These are phyloP conservation scores for Pisolithus tinctorius DNA, from an alignment of 768 basidiomycete genomes.

Conservation along the genomic window DNA sequence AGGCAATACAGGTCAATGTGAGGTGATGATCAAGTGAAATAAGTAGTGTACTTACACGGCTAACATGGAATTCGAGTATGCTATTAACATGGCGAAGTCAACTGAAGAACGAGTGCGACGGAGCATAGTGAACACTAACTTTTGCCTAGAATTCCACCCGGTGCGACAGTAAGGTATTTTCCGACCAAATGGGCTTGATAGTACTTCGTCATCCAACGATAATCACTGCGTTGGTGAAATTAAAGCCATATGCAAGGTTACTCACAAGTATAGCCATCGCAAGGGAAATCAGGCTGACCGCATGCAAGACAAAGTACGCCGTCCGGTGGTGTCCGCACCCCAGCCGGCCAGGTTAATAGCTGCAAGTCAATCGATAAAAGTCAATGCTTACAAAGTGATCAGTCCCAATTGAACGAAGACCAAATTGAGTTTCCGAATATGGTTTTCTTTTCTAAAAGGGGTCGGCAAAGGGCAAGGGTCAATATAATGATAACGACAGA, in stretches of 20 bases:
- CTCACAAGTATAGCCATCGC: conserved; percentile 10
- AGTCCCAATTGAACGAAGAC: conserved; percentile 16
- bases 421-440: conserved; percentile 8
- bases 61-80: conserved; percentile 20
- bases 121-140: not conserved
- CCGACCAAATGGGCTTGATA: conserved; percentile 1
- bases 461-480: not conserved
- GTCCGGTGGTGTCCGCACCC: not conserved
- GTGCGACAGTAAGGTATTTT: conserved; percentile 4
- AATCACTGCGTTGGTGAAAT: not conserved
- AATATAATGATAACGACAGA: not conserved
- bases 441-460: conserved; percentile 1
- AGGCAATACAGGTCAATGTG: too few species aligned
- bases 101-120: not conserved
- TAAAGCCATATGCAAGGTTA: not conserved
- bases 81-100: conserved; percentile 1
- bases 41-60: conserved; percentile 12
- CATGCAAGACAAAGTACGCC: too few species aligned
- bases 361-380: not conserved
- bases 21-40: too few species aligned
- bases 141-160: conserved; percentile 12
- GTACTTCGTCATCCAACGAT: conserved; percentile 5
- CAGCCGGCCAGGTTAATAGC: not conserved
- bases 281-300: conserved; percentile 7
- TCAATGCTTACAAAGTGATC: conserved; percentile 10